Base-by-base conservation (phyloP, 1,139 yeast species). In the Blastobotrys apis region DNA sequence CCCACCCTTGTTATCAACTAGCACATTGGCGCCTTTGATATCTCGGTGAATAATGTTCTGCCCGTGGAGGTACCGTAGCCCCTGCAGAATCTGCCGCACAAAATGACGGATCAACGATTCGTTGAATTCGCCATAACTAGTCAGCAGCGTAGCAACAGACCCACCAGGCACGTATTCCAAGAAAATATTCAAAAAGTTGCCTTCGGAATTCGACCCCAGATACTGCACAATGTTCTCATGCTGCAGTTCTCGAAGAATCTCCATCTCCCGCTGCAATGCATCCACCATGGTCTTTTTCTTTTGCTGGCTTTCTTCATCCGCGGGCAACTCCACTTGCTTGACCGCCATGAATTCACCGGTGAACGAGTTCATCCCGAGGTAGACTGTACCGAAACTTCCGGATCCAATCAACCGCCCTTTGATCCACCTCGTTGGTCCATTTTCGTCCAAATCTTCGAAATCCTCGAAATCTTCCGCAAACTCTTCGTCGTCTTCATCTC, bases 311-410 rank as follows among this genome's bases (percentile, higher is more conserved):
- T 68, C 74, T 25, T 54, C 58, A 15, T 58, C 64, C 15, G 58
- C 49, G 1, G 85, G 82, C 17, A 88, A 63, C 35, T 83, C 83
- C 0, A 92, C 96, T 62, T 90, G 97, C 58, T 92, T 92, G 12
- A 92, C 96, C 0, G 97, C 98, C 95, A 92, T 87, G 44, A 92
- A 71, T 59, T 88, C 97, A 35, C 98, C 98, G 0, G 95, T 88
- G 36, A 82, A 68, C 1, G 95, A 85, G 60, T 88, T 87, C 82
- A 92, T 81, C 1, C 97, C 98, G 35, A 92, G 71, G 53, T 84
- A 90, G 1, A 92, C 98, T 2, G 87, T 81, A 27, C 97, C 98
- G 69, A 88, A 92, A 52, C 94, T 83, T 2, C 98, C 98, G 2
- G 94, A 81, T 0, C 98, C 98, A 53, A 92, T 87, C 35, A 90